These are phyloP conservation scores for Lactarius psammicola DNA, from an alignment of 768 basidiomycete genomes.

Conservation along the genomic window DNA sequence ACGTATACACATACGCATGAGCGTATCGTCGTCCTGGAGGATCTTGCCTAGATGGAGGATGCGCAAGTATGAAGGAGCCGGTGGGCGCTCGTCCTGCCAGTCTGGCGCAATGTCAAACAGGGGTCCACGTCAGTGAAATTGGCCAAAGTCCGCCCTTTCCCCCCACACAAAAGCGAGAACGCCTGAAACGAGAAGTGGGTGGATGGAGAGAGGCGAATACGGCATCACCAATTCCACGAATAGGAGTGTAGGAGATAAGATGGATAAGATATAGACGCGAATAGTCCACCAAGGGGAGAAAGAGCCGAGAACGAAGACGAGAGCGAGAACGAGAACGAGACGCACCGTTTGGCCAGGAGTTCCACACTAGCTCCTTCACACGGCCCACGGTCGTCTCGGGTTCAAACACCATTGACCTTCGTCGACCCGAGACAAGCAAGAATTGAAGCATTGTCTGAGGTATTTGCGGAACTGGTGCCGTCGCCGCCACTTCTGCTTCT, in stretches of 20 bases:
- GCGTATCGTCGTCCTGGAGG: slow-evolving; percentile 79
- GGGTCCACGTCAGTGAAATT: slow-evolving; percentile 18
- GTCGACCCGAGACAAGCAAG: slow-evolving; percentile 64
- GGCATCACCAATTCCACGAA: not conserved
- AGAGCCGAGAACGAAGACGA: not conserved
- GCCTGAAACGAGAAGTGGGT: not conserved
- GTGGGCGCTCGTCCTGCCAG: slow-evolving; percentile 77
- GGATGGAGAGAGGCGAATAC: not conserved
- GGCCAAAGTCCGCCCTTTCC: not conserved
- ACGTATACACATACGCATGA: slow-evolving; percentile 50
- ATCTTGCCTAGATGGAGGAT: slow-evolving; percentile 76
- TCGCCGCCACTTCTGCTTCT: slow-evolving; percentile 8
- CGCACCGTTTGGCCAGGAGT: slow-evolving; percentile 73
- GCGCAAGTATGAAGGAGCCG: slow-evolving; percentile 72
- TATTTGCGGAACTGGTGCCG: slow-evolving; percentile 48
- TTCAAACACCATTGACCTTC: slow-evolving; percentile 72
- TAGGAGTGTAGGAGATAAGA: not conserved
- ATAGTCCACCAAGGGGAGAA: not conserved
- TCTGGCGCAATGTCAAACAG: slow-evolving; percentile 41
- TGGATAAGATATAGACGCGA: not conserved
- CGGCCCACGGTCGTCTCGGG: slow-evolving; percentile 72
- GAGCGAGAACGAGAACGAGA: slow-evolving; percentile 25
- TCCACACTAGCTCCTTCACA: slow-evolving; percentile 83
- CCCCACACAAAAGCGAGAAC: not conserved
- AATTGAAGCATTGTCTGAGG: slow-evolving; percentile 69